Evolutionary conservation across 2,329 filamentous ascomycete species (phyloP).

Genomic region (Seiridium cupressi): DNA sequence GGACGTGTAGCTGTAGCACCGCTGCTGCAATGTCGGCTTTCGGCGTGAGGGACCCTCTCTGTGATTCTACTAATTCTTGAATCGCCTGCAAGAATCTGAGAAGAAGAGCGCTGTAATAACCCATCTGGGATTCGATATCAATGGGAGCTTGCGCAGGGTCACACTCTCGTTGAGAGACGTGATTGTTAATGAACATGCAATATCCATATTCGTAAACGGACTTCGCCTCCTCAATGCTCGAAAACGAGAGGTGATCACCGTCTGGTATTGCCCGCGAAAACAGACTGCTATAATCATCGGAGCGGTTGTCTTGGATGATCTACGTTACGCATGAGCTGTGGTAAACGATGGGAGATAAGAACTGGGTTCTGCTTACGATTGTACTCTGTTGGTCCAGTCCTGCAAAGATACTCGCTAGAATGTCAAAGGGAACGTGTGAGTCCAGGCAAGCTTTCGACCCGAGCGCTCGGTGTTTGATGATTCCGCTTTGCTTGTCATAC

Average conservation of each 20-base stretch:
- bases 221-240: constrained; percentile 4
- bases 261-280: not conserved
- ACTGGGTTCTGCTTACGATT: not conserved
- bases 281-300: not conserved
- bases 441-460: not conserved
- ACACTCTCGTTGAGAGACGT: too few relatives aligned
- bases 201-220: constrained; percentile 3
- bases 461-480: not conserved
- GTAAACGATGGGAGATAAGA: too few relatives aligned
- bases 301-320: not conserved
- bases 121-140: not conserved
- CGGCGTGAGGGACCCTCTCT: not conserved
- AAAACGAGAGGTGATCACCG: not conserved
- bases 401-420: constrained; percentile 5
- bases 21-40: not conserved
- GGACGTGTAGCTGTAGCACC: constrained; percentile 6
- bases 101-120: not conserved
- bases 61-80: not conserved
- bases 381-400: constrained; percentile 1
- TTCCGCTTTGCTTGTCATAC: not conserved
- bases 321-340: not conserved
- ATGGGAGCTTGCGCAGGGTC: not conserved
- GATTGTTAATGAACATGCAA: not conserved
- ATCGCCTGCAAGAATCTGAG: not conserved
- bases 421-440: constrained; percentile 4